Conservation (phyloP, 805 yeast species). For the Sungouiella thailandica region DNA sequence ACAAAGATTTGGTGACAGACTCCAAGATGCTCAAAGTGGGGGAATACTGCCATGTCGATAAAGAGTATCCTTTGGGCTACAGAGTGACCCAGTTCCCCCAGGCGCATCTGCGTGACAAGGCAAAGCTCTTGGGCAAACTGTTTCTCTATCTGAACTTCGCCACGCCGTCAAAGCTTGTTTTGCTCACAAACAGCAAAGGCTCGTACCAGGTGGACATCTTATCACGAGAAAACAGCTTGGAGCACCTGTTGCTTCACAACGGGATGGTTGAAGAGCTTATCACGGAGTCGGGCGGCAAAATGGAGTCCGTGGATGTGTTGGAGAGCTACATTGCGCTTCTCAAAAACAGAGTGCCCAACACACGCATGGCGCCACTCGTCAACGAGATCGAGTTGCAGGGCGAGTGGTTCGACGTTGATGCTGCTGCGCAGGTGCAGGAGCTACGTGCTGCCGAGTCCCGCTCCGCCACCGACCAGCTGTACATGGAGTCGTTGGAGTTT, state of each 20-base stretch:
- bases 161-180: slow-evolving; percentile 26
- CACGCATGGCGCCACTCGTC: slow-evolving; percentile 3
- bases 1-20: slow-evolving; percentile 6
- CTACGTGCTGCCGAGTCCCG: slow-evolving; percentile 1
- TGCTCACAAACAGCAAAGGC: slow-evolving; percentile 20
- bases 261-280: slow-evolving; percentile 18
- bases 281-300: slow-evolving; percentile 3
- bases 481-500: too few relatives aligned
- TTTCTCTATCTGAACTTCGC: slow-evolving; percentile 23
- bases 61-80: slow-evolving; percentile 19
- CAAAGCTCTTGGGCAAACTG: slow-evolving; percentile 25
- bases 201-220: slow-evolving; percentile 19
- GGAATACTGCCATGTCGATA: slow-evolving; percentile 18
- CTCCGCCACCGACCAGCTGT: neutral
- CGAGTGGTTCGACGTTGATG: slow-evolving; percentile 21
- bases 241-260: slow-evolving; percentile 20
- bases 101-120: slow-evolving; percentile 20
- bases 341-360: slow-evolving; percentile 4
- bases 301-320: slow-evolving; percentile 6
- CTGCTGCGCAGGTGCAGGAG: slow-evolving; percentile 17
- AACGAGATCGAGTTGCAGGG: slow-evolving; percentile 17
- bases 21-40: slow-evolving; percentile 6
- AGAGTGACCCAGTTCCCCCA: slow-evolving; percentile 16
- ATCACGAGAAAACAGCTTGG: slow-evolving; percentile 10
- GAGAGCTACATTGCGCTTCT: slow-evolving; percentile 13